Base-by-base conservation (phyloP, 805 yeast genomes). In the Candida michaelii region DNA sequence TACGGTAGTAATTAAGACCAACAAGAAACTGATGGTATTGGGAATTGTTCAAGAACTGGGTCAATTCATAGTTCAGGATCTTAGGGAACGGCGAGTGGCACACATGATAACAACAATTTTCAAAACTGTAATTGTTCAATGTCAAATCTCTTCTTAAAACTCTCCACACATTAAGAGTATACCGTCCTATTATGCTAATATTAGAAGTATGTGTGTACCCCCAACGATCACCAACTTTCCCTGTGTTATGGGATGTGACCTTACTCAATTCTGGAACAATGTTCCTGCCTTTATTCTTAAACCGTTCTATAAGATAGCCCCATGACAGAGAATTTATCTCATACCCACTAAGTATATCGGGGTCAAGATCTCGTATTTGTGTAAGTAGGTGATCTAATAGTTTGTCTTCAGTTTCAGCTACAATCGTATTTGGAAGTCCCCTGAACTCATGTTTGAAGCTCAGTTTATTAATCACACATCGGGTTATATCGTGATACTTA, bases 111-210 rank as follows among this genome's bases (percentile, higher is more conserved):
- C 82, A 76, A 2, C 88, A 79, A 53, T 85, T 85, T 57, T 91
- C 97, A 5, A 91, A 58, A 0, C 90, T 76, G 54, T 88, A 89
- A 42, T 79, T 80, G 2, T 77, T 71, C 36, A 91, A 63, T 38
- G 74, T 77, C 21, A 86, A 48, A 19, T 85, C 95, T 4, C 72
- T 60, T 42, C 86, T 67, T 40, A 93, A 49, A 2, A 80, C 62
- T 50, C 97, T 66, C 99, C 99, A 93, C 0, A 91, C 65, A 55
- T 90, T 91, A 21, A 93, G 54, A 53, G 86, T 69, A 56, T 91
- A 95, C 27, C 99, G 60, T 0, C 99, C 99, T 9, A 82, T 74
- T 1, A 90, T 72, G 34, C 58, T 65, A 9, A 88, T 73, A 1
- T 77, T 79, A 0, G 96, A 77, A 0, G 95, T 85, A 55, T 87